Evolutionary conservation across 2,329 filamentous ascomycete genomes (phyloP).

Genomic region (Leptographium lundbergii): DNA sequence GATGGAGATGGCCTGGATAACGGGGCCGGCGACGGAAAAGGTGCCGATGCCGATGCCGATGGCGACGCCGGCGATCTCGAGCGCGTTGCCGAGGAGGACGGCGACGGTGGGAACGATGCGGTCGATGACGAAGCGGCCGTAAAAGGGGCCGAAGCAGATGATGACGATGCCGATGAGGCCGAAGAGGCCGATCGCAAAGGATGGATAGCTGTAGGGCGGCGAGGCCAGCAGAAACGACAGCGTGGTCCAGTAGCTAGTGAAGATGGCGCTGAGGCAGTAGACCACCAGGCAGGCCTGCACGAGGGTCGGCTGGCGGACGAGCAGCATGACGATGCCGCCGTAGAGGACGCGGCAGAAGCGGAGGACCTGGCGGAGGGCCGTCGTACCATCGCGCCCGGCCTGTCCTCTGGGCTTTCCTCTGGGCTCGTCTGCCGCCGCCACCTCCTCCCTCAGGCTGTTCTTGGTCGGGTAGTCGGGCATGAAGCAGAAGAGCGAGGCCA

Average conservation of each 20-base stretch:
- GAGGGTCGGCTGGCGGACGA: slow-evolving; percentile 53
- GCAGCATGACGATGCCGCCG: slow-evolving; percentile 54
- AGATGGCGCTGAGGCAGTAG: slow-evolving; percentile 42
- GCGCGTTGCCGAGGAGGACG: slow-evolving; percentile 47
- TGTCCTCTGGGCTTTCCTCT: background rate
- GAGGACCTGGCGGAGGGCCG: slow-evolving; percentile 16
- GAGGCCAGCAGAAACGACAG: slow-evolving; percentile 66
- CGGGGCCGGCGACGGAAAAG: slow-evolving; percentile 55
- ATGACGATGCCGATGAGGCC: slow-evolving; percentile 62
- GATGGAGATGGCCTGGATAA: slow-evolving; percentile 57
- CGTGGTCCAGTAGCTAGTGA: slow-evolving; percentile 48
- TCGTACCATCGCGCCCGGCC: background rate
- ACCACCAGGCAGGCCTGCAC: slow-evolving; percentile 57
- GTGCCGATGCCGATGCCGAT: slow-evolving; percentile 58
- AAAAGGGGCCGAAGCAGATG: slow-evolving; percentile 56
- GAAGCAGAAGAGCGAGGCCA: slow-evolving; percentile 52
- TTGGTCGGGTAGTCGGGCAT: slow-evolving; percentile 74
- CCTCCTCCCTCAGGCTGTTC: slow-evolving; percentile 26
- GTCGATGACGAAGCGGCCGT: slow-evolving; percentile 58
- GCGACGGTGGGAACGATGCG: slow-evolving; percentile 55
- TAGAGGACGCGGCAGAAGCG: slow-evolving; percentile 54
- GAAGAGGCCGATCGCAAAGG: slow-evolving; percentile 63
- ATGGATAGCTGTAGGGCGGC: slow-evolving; percentile 53
- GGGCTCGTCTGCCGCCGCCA: background rate
- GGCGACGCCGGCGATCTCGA: slow-evolving; percentile 47